These are phyloP conservation scores for Penicillium olsonii DNA, from an alignment of 2,329 filamentous ascomycete genomes.

Conservation along the genomic window DNA sequence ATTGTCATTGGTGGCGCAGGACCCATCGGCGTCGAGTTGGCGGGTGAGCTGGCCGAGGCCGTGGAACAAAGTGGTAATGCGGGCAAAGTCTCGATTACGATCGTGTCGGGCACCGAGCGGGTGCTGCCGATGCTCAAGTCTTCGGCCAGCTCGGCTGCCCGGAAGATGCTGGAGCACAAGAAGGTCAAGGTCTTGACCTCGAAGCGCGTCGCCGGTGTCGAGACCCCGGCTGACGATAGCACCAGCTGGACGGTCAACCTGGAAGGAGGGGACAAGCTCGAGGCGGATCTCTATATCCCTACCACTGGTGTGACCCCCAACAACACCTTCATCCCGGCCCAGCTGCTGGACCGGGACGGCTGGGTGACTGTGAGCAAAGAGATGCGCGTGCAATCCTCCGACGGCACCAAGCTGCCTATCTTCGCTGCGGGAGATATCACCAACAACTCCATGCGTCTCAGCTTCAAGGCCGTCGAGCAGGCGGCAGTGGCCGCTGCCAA, in stretches of 20 bases:
- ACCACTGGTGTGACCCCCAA: constrained; percentile 56
- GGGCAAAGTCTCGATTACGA: constrained; percentile 41
- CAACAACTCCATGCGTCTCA: constrained; percentile 26
- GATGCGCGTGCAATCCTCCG: constrained; percentile 25
- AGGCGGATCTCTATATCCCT: constrained; percentile 56
- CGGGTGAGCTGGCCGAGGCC: constrained; percentile 51
- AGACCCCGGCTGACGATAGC: constrained; percentile 28
- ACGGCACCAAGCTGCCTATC: constrained; percentile 20
- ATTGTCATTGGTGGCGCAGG: constrained; percentile 54
- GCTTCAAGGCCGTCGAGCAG: constrained; percentile 31
- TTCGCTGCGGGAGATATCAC: constrained; percentile 37
- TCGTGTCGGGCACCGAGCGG: constrained; percentile 33
- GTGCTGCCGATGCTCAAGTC: constrained; percentile 32
- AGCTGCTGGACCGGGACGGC: constrained; percentile 49
- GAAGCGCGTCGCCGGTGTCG: constrained; percentile 32
- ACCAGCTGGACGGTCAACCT: constrained; percentile 47
- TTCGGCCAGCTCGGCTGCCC: constrained; percentile 42
- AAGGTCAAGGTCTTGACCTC: constrained; percentile 49
- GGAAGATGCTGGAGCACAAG: constrained; percentile 48
- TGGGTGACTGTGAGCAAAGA: constrained; percentile 52
- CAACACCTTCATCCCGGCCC: constrained; percentile 52
- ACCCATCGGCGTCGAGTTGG: constrained; percentile 51
- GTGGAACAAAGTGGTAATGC: constrained; percentile 28
- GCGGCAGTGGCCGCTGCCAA: constrained; percentile 28
- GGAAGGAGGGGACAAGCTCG: constrained; percentile 49